phyloP scores from a whole-genome alignment of 108 stramenopile species.

The Cyclotella kingstonii region DNA sequence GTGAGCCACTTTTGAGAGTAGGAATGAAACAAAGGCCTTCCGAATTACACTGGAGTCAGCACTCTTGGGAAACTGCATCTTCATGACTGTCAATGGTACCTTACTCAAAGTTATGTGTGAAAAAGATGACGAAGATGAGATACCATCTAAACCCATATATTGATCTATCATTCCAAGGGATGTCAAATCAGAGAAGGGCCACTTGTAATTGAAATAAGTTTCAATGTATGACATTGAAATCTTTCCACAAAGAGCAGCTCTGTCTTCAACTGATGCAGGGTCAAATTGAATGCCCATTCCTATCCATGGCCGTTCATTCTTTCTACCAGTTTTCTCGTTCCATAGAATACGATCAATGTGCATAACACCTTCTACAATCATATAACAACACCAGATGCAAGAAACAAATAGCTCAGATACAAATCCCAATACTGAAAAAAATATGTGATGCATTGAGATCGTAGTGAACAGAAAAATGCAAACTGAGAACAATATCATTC shows the following conservation, averaged over 20 bases:
- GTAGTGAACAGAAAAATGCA: conserved; percentile 86
- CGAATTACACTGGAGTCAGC: conserved; percentile 1
- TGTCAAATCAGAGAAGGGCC: no score
- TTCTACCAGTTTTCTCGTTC: not conserved
- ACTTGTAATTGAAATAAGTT: conserved; percentile 7
- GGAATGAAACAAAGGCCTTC: conserved; percentile 7
- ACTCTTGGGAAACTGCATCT: conserved; percentile 1
- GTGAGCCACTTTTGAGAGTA: not conserved
- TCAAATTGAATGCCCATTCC: conserved; percentile 8
- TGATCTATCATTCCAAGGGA: not conserved
- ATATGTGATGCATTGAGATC: conserved; percentile 72
- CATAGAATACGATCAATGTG: conserved; percentile 16
- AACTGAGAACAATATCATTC: conserved; percentile 83
- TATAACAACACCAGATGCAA: conserved; percentile 13
- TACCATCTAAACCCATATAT: not conserved
- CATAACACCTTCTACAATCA: conserved; percentile 15
- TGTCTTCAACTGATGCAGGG: not conserved
- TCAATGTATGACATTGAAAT: not conserved
- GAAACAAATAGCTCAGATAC: conserved; percentile 7
- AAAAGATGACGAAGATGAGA: not conserved
- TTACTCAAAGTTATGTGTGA: not conserved
- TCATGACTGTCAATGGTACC: not conserved
- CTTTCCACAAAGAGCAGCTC: not conserved
- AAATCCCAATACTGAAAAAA: conserved; percentile 54
- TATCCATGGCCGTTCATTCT: not conserved